Percentiles rank a stretch among this genome's conserved stretches.
phyloP scores from a whole-genome alignment of 495 filamentous ascomycete genomes.

The Aspergillus cavernicola region DNA sequence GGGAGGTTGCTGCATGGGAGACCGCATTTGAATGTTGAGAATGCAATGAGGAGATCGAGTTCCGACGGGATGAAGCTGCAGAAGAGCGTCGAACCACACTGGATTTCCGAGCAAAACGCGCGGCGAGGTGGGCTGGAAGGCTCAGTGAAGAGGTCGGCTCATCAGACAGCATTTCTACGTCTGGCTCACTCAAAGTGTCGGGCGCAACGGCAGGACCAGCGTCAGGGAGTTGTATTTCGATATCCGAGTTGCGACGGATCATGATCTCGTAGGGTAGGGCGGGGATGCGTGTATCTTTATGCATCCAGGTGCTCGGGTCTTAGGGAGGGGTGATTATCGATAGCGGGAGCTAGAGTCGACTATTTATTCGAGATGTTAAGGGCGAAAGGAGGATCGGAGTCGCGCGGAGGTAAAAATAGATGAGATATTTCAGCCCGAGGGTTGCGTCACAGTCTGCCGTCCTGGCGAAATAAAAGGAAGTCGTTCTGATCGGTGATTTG shows the following conservation, averaged over 20 bases:
- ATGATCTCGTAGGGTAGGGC: constrained; percentile 24
- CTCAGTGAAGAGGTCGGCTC: constrained; percentile 45
- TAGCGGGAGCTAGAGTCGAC: constrained; percentile 23
- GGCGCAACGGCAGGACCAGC: constrained; percentile 31
- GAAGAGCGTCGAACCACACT: constrained; percentile 74
- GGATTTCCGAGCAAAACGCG: constrained; percentile 74
- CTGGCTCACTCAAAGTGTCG: constrained; percentile 26
- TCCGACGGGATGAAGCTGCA: constrained; percentile 80
- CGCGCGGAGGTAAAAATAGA: not conserved
- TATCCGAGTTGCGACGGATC: constrained; percentile 48
- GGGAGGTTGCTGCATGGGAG: constrained; percentile 62
- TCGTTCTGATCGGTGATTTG: not conserved
- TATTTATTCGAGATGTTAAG: not conserved
- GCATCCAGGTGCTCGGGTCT: not conserved
- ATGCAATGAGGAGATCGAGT: constrained; percentile 83
- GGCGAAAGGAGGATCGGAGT: not conserved
- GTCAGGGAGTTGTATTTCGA: constrained; percentile 45
- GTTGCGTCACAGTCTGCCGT: not conserved
- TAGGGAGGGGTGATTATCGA: constrained; percentile 15
- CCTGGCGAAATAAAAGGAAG: constrained; percentile 6
- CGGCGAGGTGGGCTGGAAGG: constrained; percentile 79
- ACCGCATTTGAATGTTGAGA: constrained; percentile 66
- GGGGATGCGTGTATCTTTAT: not conserved
- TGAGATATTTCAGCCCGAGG: not conserved
- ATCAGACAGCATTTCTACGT: constrained; percentile 48